Evolutionary conservation across 345 rosid species (phyloP), one percentile per base, ranked within the genome.

Genomic region (Eucalyptus pauciflora): DNA sequence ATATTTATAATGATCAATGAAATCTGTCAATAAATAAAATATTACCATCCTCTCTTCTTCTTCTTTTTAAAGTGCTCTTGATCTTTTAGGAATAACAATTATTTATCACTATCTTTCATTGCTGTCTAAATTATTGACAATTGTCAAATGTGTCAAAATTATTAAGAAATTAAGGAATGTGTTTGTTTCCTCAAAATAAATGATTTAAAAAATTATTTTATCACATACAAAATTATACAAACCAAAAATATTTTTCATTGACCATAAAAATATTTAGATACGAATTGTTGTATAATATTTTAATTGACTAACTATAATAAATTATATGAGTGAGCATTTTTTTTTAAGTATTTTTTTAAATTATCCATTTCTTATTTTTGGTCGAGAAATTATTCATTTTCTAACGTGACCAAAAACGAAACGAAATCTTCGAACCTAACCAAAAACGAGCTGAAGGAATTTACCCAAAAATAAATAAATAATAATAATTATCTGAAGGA

Each of bases 161-260:
- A 69, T 69, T 33, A 71, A 33, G 10, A 17, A 71, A 64, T 60
- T 60, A 60, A 27, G 1, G 3, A 12, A 5, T 12, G 8, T 5
- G 15, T 27, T 60, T 60, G 15, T 25, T 60, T 12, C 31, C 6
- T 60, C 0, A 0, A 60, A 62, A 62, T 62, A 29, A 56, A 29
- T 13, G 0, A 60, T 60, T 10, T 25, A 3, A 60, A 25, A 60
- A 25, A 2, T 51, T 51, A 17, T 51, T 51, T 17, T 51, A 20
- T 52, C 58, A 52, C 25, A 52, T 3, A 20, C 1, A 20, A 52
- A 52, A 52, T 18, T 52, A 24, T 27, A 60, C 3, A 3, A 6
- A 60, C 7, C 7, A 27, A 27, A 27, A 12, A 0, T 3, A 27
- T 25, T 3, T 60, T 25, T 18, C 1, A 27, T 1, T 27, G 2